Conservation (phyloP, 441 rosid species). For the Melastoma candidum region DNA sequence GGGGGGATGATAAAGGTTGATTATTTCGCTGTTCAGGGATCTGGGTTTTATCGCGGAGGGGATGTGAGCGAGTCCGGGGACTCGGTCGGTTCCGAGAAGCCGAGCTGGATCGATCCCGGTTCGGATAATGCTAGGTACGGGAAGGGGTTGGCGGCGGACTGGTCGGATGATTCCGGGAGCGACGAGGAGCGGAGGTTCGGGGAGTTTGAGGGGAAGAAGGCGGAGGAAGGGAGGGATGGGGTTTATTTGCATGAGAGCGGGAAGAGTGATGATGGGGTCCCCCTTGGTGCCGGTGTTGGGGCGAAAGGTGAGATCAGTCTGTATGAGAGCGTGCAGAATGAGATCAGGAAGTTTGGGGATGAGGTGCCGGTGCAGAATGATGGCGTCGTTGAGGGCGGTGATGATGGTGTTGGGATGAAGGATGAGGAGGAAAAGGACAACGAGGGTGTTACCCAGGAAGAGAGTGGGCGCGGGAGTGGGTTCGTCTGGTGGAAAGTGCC, state of each 20-base stretch:
- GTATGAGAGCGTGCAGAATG: no score
- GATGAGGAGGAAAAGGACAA: constrained; percentile 15
- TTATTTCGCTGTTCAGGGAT: constrained; percentile 65
- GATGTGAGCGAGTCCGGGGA: constrained; percentile 27
- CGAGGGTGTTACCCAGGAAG: constrained; percentile 28
- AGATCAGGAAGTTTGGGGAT: no score
- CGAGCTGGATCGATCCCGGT: constrained; percentile 72
- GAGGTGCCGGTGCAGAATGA: no score
- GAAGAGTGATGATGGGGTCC: no score
- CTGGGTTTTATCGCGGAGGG: constrained; percentile 8
- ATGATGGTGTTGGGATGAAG: constrained; percentile 20
- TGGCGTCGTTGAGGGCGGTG: constrained; percentile 26
- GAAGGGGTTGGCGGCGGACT: constrained; percentile 36
- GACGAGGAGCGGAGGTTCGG: constrained; percentile 23
- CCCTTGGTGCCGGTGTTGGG: no score
- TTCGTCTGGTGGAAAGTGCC: constrained; percentile 81
- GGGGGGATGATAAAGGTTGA: constrained; percentile 57
- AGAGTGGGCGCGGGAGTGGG: constrained; percentile 17
- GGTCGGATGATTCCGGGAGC: constrained; percentile 48
- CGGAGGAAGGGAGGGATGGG: constrained; percentile 14
- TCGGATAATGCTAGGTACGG: constrained; percentile 29
- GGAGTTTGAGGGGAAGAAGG: constrained; percentile 16
- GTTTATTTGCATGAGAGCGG: background rate
- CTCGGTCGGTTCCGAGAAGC: constrained; percentile 50
- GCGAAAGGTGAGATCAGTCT: no score